Base-by-base conservation (phyloP, 179 eudicot genomes). In the Camellia oleifera region DNA sequence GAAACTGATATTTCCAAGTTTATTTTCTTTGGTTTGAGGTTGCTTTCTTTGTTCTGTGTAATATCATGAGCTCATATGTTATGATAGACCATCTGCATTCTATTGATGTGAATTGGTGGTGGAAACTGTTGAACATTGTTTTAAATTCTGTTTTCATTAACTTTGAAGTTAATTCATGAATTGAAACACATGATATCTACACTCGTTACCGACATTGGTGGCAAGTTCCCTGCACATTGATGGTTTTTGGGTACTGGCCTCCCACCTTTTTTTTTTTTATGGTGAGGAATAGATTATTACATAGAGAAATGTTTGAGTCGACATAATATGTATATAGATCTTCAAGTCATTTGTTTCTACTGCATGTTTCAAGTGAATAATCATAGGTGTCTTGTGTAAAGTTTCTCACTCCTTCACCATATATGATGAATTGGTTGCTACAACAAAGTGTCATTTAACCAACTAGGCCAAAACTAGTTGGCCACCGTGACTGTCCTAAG, bases 31-130 rank as follows among this genome's bases (percentile, higher is more conserved):
- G 10, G 14, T 68, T 32, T 32, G 53, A 46, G 4, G 23, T 69
- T 54, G 13, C 72, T 69, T 15, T 20, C 74, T 67, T 52, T 32
- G 48, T 32, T 44, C 42, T 11, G 5, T 61, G 46, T 46, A 44
- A 14, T 15, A 14, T 77, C 23, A 48, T 7, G 45, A 66, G 50
- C 63, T 66, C 32, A 9, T 77, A 15, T 77, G 10, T 23, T 77
- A 7, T 65, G 63, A 77, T 66, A 23, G 9, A 65, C 23, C 48
- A 53, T 50, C 52, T 26, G 45, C 23, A 15, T 53, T 77, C 3
- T 50, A 7, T 63, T 76, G 12, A 62, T 76, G 71, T 76, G 61
- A 64, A 76, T 14, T 14, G 76, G 76, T 26, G 5, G 5, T 54
- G 48, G 1, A 26, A 65, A 26, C 69, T 65, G 44, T 26, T 3